phyloP scores from a whole-genome alignment of 176 grass and related monocot species.

The Chrysopogon serrulatus region DNA sequence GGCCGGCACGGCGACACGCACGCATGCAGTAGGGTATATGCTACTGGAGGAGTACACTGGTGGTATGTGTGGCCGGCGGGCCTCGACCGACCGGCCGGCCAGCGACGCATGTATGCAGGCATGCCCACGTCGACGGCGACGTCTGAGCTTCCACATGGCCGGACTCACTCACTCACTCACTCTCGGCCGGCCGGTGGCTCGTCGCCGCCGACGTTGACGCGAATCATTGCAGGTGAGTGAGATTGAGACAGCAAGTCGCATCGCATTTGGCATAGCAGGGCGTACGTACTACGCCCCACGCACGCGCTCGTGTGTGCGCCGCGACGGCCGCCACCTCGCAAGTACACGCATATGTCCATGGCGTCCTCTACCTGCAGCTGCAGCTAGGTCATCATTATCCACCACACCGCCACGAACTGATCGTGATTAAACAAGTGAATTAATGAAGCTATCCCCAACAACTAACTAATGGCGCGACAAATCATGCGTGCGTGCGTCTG shows the following conservation, averaged over 20 bases:
- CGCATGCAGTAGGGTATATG: neutral
- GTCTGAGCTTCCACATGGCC: conserved; percentile 59
- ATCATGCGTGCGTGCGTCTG: conserved; percentile 3
- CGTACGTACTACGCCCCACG: neutral
- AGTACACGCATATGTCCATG: neutral
- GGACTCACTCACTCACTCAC: neutral
- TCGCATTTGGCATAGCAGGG: neutral
- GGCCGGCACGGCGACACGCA: neutral
- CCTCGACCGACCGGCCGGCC: neutral
- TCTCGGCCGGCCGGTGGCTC: conserved; percentile 34
- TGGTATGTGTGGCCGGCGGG: neutral
- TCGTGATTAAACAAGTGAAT: neutral
- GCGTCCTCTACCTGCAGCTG: neutral
- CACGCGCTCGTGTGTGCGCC: neutral
- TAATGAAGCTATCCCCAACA: neutral
- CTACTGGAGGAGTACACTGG: too few species aligned
- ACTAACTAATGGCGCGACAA: neutral
- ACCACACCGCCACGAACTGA: neutral
- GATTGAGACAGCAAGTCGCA: conserved; percentile 13
- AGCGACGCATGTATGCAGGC: neutral
- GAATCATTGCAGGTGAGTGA: conserved; percentile 34
- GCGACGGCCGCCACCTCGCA: neutral
- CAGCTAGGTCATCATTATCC: neutral
- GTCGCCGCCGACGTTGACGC: conserved; percentile 12
- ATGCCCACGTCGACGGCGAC: conserved; percentile 30